Evolutionary conservation across 2,329 filamentous ascomycete genomes (phyloP).

Genomic region (Fusarium sp.): DNA sequence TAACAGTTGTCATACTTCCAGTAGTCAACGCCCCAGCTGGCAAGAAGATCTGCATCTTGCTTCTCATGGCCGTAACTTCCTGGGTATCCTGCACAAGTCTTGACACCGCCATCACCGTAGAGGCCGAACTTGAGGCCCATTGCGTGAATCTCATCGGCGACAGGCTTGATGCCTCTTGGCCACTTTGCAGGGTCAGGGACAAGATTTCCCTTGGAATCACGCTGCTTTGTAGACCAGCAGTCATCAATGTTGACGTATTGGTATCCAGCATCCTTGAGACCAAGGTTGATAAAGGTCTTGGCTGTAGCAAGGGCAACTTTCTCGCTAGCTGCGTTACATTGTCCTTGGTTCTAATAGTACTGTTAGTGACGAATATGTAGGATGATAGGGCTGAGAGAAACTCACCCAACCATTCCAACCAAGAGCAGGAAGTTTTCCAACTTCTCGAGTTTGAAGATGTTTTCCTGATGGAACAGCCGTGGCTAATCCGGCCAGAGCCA

Average conservation of each 20-base stretch:
- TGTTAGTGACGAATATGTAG: background rate
- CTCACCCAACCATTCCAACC: constrained; percentile 29
- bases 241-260: constrained; percentile 28
- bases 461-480: constrained; percentile 11
- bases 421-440: constrained; percentile 25
- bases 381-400: too few relatives aligned
- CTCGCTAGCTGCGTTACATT: constrained; percentile 27
- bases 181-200: constrained; percentile 23
- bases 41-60: constrained; percentile 21
- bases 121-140: constrained; percentile 33
- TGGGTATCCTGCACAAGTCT: constrained; percentile 27
- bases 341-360: constrained; percentile 11
- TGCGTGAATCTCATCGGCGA: constrained; percentile 22
- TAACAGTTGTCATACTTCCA: constrained; percentile 35
- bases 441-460: constrained; percentile 12
- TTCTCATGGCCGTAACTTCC: constrained; percentile 25
- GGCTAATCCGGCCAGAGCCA: constrained; percentile 17
- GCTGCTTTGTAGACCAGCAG: constrained; percentile 29
- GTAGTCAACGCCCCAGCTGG: constrained; percentile 30
- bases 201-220: constrained; percentile 22
- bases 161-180: constrained; percentile 30
- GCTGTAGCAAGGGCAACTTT: constrained; percentile 26
- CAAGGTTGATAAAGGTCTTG: constrained; percentile 20
- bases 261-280: constrained; percentile 26
- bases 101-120: constrained; percentile 12